Conservation (phyloP, 345 rosid species). For the Chamaenerion angustifolium region DNA sequence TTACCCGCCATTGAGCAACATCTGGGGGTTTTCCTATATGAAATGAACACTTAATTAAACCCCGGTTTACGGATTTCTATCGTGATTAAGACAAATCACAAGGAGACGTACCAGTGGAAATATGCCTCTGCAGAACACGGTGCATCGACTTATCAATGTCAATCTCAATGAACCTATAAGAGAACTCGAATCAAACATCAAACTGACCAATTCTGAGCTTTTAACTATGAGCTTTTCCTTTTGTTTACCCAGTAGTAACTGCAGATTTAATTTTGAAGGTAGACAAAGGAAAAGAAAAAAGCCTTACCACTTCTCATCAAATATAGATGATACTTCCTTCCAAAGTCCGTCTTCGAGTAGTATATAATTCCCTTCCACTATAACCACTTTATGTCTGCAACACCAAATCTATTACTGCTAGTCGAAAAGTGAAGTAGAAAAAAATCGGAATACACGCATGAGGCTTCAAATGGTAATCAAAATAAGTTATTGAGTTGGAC, state of each 20-base stretch:
- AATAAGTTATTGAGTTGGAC: too few relatives aligned
- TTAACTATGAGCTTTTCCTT: too few relatives aligned
- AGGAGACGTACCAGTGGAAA: constrained; percentile 45
- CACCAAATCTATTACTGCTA: neutral
- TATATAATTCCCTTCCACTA: constrained; percentile 83
- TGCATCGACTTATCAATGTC: constrained; percentile 66
- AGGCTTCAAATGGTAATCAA: too few relatives aligned
- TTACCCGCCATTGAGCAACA: constrained; percentile 78
- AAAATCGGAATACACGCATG: too few relatives aligned
- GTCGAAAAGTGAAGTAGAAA: too few relatives aligned
- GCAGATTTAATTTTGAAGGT: neutral
- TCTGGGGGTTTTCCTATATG: constrained; percentile 61
- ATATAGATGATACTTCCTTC: constrained; percentile 60
- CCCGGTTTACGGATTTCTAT: too few relatives aligned
- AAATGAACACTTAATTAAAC: constrained; percentile 1
- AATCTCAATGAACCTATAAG: constrained; percentile 60
- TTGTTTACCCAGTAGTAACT: too few relatives aligned
- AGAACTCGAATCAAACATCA: neutral
- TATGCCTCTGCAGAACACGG: constrained; percentile 60
- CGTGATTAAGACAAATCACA: neutral
- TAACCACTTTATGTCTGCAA: constrained; percentile 79
- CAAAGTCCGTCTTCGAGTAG: constrained; percentile 53
- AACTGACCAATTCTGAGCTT: too few relatives aligned
- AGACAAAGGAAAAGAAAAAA: neutral
- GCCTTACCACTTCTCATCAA: constrained; percentile 83